Evolutionary conservation across 2,329 filamentous ascomycete genomes (phyloP).

Genomic region (Aspergillus fijiensis): DNA sequence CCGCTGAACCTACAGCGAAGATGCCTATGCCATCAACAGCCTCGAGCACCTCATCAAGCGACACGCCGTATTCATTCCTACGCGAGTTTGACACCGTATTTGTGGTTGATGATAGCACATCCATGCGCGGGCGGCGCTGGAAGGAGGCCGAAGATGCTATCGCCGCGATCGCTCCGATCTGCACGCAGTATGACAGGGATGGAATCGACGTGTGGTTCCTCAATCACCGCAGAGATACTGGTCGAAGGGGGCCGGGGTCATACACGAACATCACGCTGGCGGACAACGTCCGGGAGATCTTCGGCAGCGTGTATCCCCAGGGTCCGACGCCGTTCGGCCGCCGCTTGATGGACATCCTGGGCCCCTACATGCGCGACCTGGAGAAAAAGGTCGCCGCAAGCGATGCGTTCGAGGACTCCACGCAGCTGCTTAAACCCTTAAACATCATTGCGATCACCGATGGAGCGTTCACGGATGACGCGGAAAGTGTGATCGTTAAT

Average conservation of each 20-base stretch:
- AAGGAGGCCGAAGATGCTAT: slow-evolving; percentile 70
- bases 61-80: slow-evolving; percentile 76
- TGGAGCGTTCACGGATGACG: slow-evolving; percentile 76
- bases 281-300: slow-evolving; percentile 64
- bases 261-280: slow-evolving; percentile 66
- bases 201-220: slow-evolving; percentile 92
- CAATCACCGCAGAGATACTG: slow-evolving; percentile 59
- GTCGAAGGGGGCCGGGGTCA: slow-evolving; percentile 47
- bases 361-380: slow-evolving; percentile 65
- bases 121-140: slow-evolving; percentile 80
- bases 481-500: slow-evolving; percentile 66
- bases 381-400: slow-evolving; percentile 45
- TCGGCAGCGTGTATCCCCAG: slow-evolving; percentile 63
- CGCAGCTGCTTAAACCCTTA: slow-evolving; percentile 64
- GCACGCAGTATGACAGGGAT: slow-evolving; percentile 74
- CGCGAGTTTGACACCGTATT: slow-evolving; percentile 81
- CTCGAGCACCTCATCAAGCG: slow-evolving; percentile 31
- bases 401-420: slow-evolving; percentile 1
- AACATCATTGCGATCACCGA: slow-evolving; percentile 95
- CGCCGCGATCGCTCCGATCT: slow-evolving; percentile 74
- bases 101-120: slow-evolving; percentile 87
- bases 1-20: slow-evolving; percentile 3
- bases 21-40: slow-evolving; percentile 30
- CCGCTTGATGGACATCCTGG: slow-evolving; percentile 69
- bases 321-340: slow-evolving; percentile 73